Evolutionary conservation across 306 rosid genomes (phyloP), one percentile per base, ranked within the genome.

Genomic region (Styphnolobium japonicum): DNA sequence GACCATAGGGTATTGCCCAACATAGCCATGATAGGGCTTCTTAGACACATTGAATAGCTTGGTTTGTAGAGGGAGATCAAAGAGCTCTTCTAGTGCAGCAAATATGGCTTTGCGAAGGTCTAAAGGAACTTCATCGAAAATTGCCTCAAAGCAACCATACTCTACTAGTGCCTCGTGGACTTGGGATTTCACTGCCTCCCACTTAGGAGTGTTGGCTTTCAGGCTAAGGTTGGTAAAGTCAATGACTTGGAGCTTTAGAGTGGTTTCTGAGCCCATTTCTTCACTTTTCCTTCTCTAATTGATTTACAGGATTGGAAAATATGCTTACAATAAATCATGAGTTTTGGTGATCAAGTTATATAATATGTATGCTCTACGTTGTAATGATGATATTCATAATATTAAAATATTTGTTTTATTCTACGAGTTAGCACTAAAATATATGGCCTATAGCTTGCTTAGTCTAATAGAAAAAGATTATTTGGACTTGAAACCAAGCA

Each of bases 61-160:
- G 53, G 89, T 93, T 69, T 91, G 63, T 15, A 91, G 52, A 75
- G 98, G 93, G 22, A 91, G 94, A 71, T 91, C 85, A 51, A 91
- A 93, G 51, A 91, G 90, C 76, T 89, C 87, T 79, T 89, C 48
- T 0, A 83, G 55, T 37, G 80, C 42, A 52, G 27, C 81, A 31
- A 86, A 85, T 27, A 89, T 5, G 15, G 82, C 83, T 58, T 84
- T 85, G 2, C 78, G 60, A 73, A 84, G 67, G 7, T 89, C 79
- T n/a, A 69, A 12, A 40, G 87, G 80, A 36, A 93, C 86, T 83
- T 81, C 75, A 51, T 79, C 76, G 73, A 87, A 91, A 42, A 64
- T 46, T 22, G 88, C 94, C 82, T 93, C 92, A 74, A 91, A 91
- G 85, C 92, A 91, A 63, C 96, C 98, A 46, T 71, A 93, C 53